phyloP scores from a whole-genome alignment of 2,329 filamentous ascomycete genomes.

The Neonectria coccinea region DNA sequence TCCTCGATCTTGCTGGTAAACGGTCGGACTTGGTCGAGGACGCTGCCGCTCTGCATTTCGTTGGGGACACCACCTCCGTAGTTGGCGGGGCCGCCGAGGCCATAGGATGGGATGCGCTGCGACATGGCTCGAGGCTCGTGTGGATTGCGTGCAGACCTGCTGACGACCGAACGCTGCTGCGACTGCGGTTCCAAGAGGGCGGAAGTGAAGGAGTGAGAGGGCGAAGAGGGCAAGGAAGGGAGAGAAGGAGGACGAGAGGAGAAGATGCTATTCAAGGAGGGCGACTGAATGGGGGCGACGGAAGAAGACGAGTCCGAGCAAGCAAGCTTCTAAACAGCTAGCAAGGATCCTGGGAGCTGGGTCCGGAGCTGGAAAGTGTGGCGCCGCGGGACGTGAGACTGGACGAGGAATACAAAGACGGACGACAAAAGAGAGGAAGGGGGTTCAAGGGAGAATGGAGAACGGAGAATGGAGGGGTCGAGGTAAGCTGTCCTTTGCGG shows the following conservation, averaged over 20 bases:
- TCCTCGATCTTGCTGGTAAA: conserved; percentile 99
- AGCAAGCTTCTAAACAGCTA: conserved; percentile 20
- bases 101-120: conserved; percentile 79
- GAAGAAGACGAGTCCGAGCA: conserved; percentile 13
- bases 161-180: conserved; percentile 35
- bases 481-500: conserved; percentile 42
- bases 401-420: conserved; percentile 10
- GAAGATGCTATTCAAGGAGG: conserved; percentile 9
- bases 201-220: conserved; percentile 21
- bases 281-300: conserved; percentile 8
- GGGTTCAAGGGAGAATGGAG: conserved; percentile 20
- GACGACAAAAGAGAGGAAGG: conserved; percentile 26
- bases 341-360: conserved; percentile 18
- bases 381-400: conserved; percentile 16
- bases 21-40: conserved; percentile 86
- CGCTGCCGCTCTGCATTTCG: conserved; percentile 67
- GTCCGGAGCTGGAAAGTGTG: conserved; percentile 19
- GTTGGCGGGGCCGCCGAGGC: conserved; percentile 77
- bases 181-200: conserved; percentile 11
- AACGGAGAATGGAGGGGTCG: conserved; percentile 26
- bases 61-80: conserved; percentile 72
- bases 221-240: conserved; percentile 2
- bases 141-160: conserved; percentile 44
- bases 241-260: background rate
- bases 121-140: conserved; percentile 48